Base-by-base conservation (phyloP, 2,329 filamentous ascomycete species). In the Aspergillus sp. region DNA sequence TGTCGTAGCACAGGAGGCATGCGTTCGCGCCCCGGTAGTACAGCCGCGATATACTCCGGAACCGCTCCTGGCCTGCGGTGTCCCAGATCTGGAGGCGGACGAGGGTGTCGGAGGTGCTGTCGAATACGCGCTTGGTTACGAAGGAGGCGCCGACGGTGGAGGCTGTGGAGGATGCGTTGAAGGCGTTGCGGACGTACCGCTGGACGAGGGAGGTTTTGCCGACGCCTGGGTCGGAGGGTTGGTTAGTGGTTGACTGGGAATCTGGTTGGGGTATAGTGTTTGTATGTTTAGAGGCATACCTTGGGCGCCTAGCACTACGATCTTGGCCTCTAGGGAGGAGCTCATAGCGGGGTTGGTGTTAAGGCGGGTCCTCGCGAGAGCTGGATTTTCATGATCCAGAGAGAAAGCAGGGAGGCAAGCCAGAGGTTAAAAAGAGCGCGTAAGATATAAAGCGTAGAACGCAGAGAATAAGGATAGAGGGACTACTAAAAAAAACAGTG, bases 31-130 rank as follows among this genome's bases (percentile, higher is more conserved):
- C 93, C 70, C 93, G 89, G 78, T 99, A 99, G 81, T 98, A 98
- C 54, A 99, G 86, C 56, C 93, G 89, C 9, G 91, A 96, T 69
- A 99, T 98, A 61, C 89, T 93, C 67, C 93, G 87, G 75, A 98
- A 99, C 56, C 93, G 87, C 79, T 99, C 93, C 72, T 99, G 93
- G 60, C 93, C 93, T 57, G 93, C 91, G 34, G 93, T 97, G 72
- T 97, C 93, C 93, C 93, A 97, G 65, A 97, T 96, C 71, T 97
- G 93, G 39, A 97, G 81, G n/a, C 93, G 86, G 37, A 97, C 91
- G 22, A 90, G 82, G 1, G 91, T 95, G 68, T 93, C 90, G 20
- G 89, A 90, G 72, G 96, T 90, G 61, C 85, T 86, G 75, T 97
- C 93, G 64, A 90, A 82, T 59, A 92, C 87, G 69, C 88, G 86